Evolutionary conservation across 345 rosid species (phyloP), one percentile per base, ranked within the genome.

Genomic region (Salix exigua): DNA sequence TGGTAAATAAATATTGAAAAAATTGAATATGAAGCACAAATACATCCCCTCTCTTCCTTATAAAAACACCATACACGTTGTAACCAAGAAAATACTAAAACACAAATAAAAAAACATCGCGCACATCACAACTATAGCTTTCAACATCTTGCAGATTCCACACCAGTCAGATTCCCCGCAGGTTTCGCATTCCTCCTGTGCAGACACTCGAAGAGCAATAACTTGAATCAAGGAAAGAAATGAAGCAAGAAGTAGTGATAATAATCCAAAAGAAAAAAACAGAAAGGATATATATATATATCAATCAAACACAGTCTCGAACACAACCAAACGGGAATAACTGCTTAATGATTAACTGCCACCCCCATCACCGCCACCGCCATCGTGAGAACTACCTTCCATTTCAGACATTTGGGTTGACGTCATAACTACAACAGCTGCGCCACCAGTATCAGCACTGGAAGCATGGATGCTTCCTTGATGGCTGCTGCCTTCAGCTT

Each of bases 311-410:
- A 61, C 12, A 68, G 31, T 55, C 10, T 37, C 23, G 13, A 50
- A 51, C 40, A 26, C 68, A 31, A 53, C 18, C 7, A 33, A 64
- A 46, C 7, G 21, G 60, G 10, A 30, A 30, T 30, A 2, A 18
- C 66, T 19, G 17, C 73, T 35, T 44, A 9, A 33, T 23, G 58
- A 73, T 40, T 40, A 40, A 2, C 44, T 11, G 44, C 11, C 44
- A 33, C 86, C 79, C 0, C 77, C 79, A 1, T 65, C 83, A 0
- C 82, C 83, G 5, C 70, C 78, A 42, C 72, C 40, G 40, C 86
- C 71, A 28, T 64, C 84, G 1, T 60, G 60, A 42, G 64, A 80
- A 46, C 81, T 65, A 17, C 81, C 82, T 25, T 81, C 86, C 50
- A 68, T 7, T 31, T 76, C 77, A 19, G 87, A 67, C 25, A 48